phyloP scores from a whole-genome alignment of 495 filamentous ascomycete genomes.

The Jackrogersella minutella region DNA sequence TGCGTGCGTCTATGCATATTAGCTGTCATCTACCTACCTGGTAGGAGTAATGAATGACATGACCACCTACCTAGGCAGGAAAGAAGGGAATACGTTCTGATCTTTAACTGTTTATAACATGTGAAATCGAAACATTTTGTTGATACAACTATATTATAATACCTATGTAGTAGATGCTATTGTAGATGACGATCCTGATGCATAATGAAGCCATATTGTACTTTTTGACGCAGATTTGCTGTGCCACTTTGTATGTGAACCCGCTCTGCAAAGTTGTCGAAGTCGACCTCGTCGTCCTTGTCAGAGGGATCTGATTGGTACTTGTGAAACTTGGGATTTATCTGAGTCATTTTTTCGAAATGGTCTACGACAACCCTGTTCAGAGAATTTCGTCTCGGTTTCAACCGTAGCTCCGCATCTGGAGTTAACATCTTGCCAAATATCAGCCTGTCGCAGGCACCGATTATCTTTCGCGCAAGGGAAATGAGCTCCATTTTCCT shows the following conservation, averaged over 20 bases:
- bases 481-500: slow-evolving; percentile 47
- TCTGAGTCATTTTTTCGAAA: slow-evolving; percentile 24
- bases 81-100: no score
- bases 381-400: slow-evolving; percentile 41
- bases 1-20: no score
- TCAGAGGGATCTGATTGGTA: no score
- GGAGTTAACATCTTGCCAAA: slow-evolving; percentile 32
- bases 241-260: neutral
- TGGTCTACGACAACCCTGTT: slow-evolving; percentile 29
- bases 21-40: no score
- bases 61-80: no score
- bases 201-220: neutral
- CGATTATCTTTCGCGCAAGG: slow-evolving; percentile 52
- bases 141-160: neutral
- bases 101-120: neutral
- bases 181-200: slow-evolving; percentile 13
- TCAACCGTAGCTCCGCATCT: slow-evolving; percentile 27
- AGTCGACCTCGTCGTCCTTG: slow-evolving; percentile 22
- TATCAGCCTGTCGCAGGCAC: slow-evolving; percentile 48
- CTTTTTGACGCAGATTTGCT: neutral
- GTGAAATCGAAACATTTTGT: neutral
- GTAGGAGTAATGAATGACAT: no score
- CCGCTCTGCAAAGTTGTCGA: neutral
- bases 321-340: slow-evolving; percentile 12
- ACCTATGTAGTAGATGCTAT: neutral